These are phyloP conservation scores for Metschnikowia proteae DNA, from an alignment of 805 yeast genomes.

Conservation along the genomic window DNA sequence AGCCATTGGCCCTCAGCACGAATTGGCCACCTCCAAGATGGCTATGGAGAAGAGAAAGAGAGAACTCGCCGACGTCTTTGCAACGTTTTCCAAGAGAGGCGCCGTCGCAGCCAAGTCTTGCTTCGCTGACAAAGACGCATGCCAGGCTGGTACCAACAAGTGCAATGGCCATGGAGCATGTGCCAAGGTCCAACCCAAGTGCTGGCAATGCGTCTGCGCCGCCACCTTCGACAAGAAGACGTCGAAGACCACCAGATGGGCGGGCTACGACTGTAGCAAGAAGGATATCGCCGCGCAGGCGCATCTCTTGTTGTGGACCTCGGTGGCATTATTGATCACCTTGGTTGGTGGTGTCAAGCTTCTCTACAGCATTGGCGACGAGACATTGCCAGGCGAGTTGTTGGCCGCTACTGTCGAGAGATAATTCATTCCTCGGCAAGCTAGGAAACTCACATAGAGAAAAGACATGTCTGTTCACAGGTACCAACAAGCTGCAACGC, in stretches of 20 bases:
- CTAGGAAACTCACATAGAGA: neutral
- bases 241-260: constrained; percentile 50
- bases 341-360: constrained; percentile 53
- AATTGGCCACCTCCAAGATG: constrained; percentile 10
- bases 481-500: too few relatives aligned
- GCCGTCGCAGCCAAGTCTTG: constrained; percentile 24
- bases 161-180: constrained; percentile 58
- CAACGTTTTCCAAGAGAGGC: constrained; percentile 16
- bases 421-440: neutral
- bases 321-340: constrained; percentile 43
- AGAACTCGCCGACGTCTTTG: constrained; percentile 18
- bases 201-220: constrained; percentile 52
- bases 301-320: constrained; percentile 67
- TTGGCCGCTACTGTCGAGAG: constrained; percentile 47
- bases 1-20: constrained; percentile 16
- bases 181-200: constrained; percentile 30
- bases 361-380: constrained; percentile 51
- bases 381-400: constrained; percentile 66
- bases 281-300: constrained; percentile 63
- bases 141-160: constrained; percentile 43
- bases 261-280: constrained; percentile 61
- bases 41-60: constrained; percentile 14
- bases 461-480: neutral
- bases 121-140: constrained; percentile 43
- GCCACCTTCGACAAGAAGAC: constrained; percentile 40